Evolutionary conservation across 106 monocot species (phyloP), one percentile per base, ranked within the genome.

Genomic region (Hemerocallis citrina): DNA sequence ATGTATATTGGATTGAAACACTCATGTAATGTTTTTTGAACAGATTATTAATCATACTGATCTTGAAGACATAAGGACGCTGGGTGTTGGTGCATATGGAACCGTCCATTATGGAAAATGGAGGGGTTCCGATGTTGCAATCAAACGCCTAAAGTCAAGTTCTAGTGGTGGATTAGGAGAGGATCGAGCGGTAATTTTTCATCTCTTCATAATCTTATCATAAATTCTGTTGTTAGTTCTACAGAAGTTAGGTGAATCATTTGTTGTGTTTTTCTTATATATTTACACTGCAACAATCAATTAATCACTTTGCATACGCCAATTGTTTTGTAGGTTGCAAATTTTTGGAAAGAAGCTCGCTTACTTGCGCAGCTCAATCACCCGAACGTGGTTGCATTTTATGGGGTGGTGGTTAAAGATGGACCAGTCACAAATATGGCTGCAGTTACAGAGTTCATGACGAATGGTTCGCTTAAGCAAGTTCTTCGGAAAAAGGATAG

Each of bases 341-440:
- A 77, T 15, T 77, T 77, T 24, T 77, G 71, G 71, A 77, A 77
- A 13, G 77, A 77, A 32, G 77, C 77, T 3, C 51, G 24, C 20
- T 25, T 65, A 21, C 69, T 77, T 25, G 43, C 29, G 44, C 52
- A 65, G 14, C 59, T 77, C 7, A 70, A 77, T 41, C 77, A 77
- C 42, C 77, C 77, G 32, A 77, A 77, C 60, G 69, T 77, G 9
- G 65, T 77, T 24, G 64, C 77, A 24, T 77, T 77, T 24, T 77
- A 77, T 60, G 71, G 77, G 1, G 57, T 77, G 5, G 57, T 77
- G 5, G 70, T 68, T 65, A 41, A 50, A 32, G 77, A 77, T 43
- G 71, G 48, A 29, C 64, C 17, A 19, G 46, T 10, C 5, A 33
- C 49, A 64, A 54, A 50, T 31, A 24, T 77, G 34, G 77, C 71